Conservation (phyloP, 2,329 filamentous ascomycete species). For the Fusarium devonianum region DNA sequence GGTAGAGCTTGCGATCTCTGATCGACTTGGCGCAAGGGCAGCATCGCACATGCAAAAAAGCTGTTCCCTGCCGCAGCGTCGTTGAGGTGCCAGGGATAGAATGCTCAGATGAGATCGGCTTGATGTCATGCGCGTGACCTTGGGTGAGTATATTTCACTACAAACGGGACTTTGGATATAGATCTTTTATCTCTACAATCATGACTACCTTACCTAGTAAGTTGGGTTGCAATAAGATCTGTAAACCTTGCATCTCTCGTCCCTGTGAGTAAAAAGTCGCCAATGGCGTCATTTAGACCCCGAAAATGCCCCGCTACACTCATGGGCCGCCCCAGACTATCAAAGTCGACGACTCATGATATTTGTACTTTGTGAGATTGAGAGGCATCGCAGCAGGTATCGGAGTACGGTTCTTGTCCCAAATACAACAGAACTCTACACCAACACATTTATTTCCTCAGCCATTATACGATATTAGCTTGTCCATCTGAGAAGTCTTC, state of each 20-base stretch:
- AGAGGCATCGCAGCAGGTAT: too few relatives aligned
- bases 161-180: too few relatives aligned
- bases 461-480: too few relatives aligned
- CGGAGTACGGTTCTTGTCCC: too few relatives aligned
- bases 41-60: conserved; percentile 1
- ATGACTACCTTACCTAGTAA: too few relatives aligned
- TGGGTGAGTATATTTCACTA: too few relatives aligned
- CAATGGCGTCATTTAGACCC: conserved; percentile 29
- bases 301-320: conserved; percentile 15
- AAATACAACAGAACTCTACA: too few relatives aligned
- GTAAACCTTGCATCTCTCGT: conserved; percentile 4
- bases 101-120: background rate
- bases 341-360: conserved; percentile 24
- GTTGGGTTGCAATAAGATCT: conserved; percentile 3
- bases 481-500: background rate
- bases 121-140: background rate
- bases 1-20: too few relatives aligned
- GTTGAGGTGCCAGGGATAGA: background rate
- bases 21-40: too few relatives aligned
- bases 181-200: too few relatives aligned
- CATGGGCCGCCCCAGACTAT: conserved; percentile 1
- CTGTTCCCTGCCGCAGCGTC: background rate
- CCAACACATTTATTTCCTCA: background rate
- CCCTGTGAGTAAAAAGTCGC: conserved; percentile 19
- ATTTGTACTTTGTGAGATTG: background rate